Evolutionary conservation across 805 yeast species (phyloP), one percentile per base, ranked within the genome.

Genomic region (Metschnikowia chrysomelidarum): DNA sequence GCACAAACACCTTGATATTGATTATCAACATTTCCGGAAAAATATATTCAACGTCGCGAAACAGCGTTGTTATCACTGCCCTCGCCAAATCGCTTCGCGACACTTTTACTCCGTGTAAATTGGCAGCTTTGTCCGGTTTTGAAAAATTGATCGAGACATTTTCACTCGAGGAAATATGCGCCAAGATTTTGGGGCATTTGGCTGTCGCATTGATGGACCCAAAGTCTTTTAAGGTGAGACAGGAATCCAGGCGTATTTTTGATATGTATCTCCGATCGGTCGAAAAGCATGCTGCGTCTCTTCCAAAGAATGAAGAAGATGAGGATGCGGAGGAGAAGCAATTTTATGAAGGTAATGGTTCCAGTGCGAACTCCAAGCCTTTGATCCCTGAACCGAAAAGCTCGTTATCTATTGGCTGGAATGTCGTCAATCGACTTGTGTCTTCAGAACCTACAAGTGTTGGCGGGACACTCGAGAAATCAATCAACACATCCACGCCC

Each of bases 1-100:
- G 96, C 47, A 83, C 87, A 3, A 83, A 82, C 50, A 85, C 95
- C 0, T 75, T 87, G 11, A 68, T 82, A 14, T 70, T 85, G 27
- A 70, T 87, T 21, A 78, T 83, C 25, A 76, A 76, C 36, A 76
- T 87, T 28, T 80, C 93, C 0, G 57, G 69, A 20, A 61, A 67
- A 40, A 72, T 87, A 47, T 78, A 78, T 49, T 51, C 65, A 14
- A 59, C 56, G 11, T 67, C 83, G 3, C 71, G 89, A 39, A 70
- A 86, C 7, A 80, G 78, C 15, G 95, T 93, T 2, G 63, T 93
- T 30, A 79, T 87, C 3, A 87, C 96, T 1, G 98, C 97, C 0
- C 82, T 85, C 49, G 75, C 86, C 2, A 82, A 88, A 50, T 83
- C 95, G 0, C 67, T 91, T 29, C 80, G 80, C 49, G 98, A 91